Conservation (phyloP, 1,284 basidiomycete species). For the Ceratobasidium sp. region DNA sequence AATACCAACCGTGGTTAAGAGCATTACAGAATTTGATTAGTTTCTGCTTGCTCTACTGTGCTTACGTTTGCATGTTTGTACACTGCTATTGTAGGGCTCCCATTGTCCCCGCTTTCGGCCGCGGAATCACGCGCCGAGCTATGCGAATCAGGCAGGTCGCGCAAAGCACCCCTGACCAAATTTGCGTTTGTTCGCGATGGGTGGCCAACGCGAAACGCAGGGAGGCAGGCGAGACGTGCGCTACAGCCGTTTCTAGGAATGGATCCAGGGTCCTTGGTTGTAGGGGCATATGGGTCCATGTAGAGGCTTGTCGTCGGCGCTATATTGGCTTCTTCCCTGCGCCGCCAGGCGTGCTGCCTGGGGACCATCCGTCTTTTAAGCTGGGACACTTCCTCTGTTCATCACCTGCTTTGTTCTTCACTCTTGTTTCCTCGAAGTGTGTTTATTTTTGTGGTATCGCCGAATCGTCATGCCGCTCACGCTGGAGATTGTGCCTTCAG, state of each 20-base stretch:
- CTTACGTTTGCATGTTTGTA: constrained; percentile 4
- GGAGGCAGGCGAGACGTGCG: not conserved
- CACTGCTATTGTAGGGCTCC: constrained; percentile 40
- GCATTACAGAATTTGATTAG: constrained; percentile 17
- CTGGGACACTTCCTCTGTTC: constrained; percentile 9
- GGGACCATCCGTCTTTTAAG: constrained; percentile 17
- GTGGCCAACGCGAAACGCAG: constrained; percentile 16
- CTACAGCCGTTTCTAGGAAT: not conserved
- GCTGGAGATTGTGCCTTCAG: constrained; percentile 70
- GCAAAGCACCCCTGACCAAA: constrained; percentile 3
- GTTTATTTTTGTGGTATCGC: not conserved
- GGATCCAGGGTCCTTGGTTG: not conserved
- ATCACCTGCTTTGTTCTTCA: constrained; percentile 31
- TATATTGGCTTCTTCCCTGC: constrained; percentile 1
- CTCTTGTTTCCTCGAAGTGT: constrained; percentile 9
- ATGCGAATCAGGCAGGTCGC: constrained; percentile 8
- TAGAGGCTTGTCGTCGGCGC: constrained; percentile 17
- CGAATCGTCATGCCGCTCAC: constrained; percentile 68
- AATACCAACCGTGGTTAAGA: constrained; percentile 29
- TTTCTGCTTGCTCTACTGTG: constrained; percentile 29
- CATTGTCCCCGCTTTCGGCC: constrained; percentile 26
- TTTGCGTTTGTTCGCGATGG: constrained; percentile 23
- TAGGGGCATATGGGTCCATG: constrained; percentile 26
- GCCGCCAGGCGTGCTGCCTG: constrained; percentile 30
- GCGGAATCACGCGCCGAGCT: constrained; percentile 10